Evolutionary conservation across 2,329 filamentous ascomycete species (phyloP), one percentile per base, ranked within the genome.

Genomic region (Nannizziopsis arthrosporioides): DNA sequence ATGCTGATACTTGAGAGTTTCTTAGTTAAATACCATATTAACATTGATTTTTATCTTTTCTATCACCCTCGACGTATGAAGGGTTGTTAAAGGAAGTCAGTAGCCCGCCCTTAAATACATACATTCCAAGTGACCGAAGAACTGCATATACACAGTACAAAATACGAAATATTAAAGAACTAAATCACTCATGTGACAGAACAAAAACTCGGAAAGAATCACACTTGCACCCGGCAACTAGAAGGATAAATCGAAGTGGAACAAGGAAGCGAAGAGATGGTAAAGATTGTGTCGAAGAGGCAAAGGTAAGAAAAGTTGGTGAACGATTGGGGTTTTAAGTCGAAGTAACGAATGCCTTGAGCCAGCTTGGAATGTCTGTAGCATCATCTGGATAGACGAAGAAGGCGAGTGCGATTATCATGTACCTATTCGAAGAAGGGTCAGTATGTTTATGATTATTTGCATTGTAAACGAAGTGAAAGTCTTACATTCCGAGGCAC

Each of bases 401-500:
- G 59, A 73, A 72, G 2, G 69, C 70, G 45, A 73, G 59, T 2
- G 68, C 69, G 41, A 72, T 66, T 47, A 72, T 72, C 42, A 66
- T 40, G 49, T 70, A 69, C 63, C 62, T 65, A 36, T 48, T 15
- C n/a, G 37, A 2, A 6, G n/a, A 37, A 50, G 17, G 52, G 48
- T 51, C 15, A 53, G 44, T 40, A 44, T 4, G 30, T n/a, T 1
- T 9, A 12, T 35, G 14, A 46, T 34, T 38, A 37, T 17, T 7
- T 46, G 45, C 17, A 8, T 38, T 47, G 43, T 11, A 15, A 3
- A 44, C 37, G 32, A 40, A 34, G 27, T 17, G 43, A 31, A 18
- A 19, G 43, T 71, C 67, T 52, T 67, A 74, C 72, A 74, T 70
- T 60, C 73, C 73, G 52, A 76, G 55, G 48, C 80, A 75, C 78